Evolutionary conservation across 2,329 filamentous ascomycete species (phyloP).

Genomic region (Verruconis gallopava): DNA sequence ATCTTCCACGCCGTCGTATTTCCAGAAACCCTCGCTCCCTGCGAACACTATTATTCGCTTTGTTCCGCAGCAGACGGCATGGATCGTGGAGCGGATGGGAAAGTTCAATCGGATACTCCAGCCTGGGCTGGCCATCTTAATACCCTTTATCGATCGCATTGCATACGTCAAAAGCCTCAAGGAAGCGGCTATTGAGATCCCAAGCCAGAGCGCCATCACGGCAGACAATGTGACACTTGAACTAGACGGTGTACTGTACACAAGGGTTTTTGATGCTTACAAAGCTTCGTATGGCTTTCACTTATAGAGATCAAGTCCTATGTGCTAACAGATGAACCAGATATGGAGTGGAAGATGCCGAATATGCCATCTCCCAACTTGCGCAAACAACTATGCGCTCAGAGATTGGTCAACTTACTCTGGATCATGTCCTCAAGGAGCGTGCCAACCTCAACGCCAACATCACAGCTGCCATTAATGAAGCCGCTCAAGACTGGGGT

Average conservation of each 20-base stretch:
- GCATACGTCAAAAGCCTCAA: constrained; percentile 97
- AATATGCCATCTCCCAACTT: constrained; percentile 95
- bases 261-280: constrained; percentile 92
- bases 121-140: constrained; percentile 76
- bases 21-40: constrained; percentile 48
- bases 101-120: constrained; percentile 90
- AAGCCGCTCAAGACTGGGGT: constrained; percentile 93
- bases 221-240: constrained; percentile 97
- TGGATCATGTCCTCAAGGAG: constrained; percentile 97
- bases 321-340: constrained; percentile 32
- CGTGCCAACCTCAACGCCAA: constrained; percentile 91
- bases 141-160: constrained; percentile 88
- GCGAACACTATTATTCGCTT: constrained; percentile 93
- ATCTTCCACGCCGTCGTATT: constrained; percentile 17
- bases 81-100: constrained; percentile 99
- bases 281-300: constrained; percentile 65
- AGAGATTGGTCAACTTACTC: constrained; percentile 89
- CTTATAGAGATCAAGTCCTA: background rate
- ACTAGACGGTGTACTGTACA: constrained; percentile 90
- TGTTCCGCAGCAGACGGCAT: constrained; percentile 98
- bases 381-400: constrained; percentile 98
- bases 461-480: constrained; percentile 98
- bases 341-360: constrained; percentile 95
- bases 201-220: constrained; percentile 93
- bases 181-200: constrained; percentile 91